phyloP scores from a whole-genome alignment of 2,329 filamentous ascomycete genomes.

The Trichoderma citrinoviride region DNA sequence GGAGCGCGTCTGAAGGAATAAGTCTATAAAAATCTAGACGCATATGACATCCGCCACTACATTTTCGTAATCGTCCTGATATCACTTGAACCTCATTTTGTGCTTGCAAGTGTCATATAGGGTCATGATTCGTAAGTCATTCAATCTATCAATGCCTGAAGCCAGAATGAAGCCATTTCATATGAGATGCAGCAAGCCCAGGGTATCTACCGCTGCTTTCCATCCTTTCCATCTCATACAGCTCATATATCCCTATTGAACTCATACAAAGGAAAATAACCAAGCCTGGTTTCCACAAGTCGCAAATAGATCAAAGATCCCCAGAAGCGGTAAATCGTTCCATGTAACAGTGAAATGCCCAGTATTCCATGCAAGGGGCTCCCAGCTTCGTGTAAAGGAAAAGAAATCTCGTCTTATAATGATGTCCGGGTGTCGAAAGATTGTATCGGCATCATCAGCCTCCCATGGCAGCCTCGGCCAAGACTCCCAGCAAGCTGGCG shows the following conservation, averaged over 20 bases:
- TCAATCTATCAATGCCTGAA: slow-evolving; percentile 5
- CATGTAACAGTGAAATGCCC: background rate
- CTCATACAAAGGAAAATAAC: background rate
- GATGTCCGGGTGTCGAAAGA: background rate
- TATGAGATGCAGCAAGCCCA: background rate
- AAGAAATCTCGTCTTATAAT: background rate
- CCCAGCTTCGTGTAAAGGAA: background rate
- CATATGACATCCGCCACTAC: too few species aligned
- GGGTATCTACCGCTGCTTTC: background rate
- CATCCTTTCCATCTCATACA: background rate
- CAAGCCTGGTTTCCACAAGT: background rate
- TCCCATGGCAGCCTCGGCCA: slow-evolving; percentile 53
- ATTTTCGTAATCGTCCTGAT: accelerated
- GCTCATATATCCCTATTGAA: background rate
- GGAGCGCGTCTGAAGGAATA: background rate
- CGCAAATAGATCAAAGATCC: background rate
- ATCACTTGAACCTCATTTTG: background rate
- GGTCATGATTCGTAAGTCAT: slow-evolving; percentile 12
- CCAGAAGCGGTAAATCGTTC: too few species aligned
- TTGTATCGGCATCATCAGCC: background rate
- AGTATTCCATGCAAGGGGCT: background rate
- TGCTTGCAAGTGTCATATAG: background rate
- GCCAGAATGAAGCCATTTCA: background rate
- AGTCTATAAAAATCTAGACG: background rate
- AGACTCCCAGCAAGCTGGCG: slow-evolving; percentile 55